These are phyloP conservation scores for Sphagnum contortum DNA, from an alignment of 225 moss, liverwort and hornwort genomes.

Conservation along the genomic window DNA sequence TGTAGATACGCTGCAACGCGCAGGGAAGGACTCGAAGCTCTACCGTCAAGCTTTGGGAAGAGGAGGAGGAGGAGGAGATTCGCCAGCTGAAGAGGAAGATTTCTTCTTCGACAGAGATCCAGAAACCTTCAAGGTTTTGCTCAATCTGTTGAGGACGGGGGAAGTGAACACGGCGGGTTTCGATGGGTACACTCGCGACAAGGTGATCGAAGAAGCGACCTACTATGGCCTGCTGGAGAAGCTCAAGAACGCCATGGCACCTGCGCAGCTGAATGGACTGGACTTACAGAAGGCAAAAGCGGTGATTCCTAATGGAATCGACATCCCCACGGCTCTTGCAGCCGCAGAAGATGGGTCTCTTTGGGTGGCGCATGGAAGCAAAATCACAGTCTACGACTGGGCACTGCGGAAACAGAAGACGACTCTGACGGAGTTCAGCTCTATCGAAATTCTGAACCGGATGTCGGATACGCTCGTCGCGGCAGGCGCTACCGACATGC, in stretches of 20 bases:
- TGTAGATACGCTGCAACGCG: slow-evolving; percentile 44
- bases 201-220: slow-evolving; percentile 53
- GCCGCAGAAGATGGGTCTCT: slow-evolving; percentile 54
- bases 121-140: slow-evolving; percentile 36
- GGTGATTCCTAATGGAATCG: slow-evolving; percentile 49
- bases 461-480: slow-evolving; percentile 37
- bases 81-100: slow-evolving; percentile 18
- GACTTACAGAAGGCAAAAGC: slow-evolving; percentile 58
- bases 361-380: slow-evolving; percentile 83
- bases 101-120: slow-evolving; percentile 78
- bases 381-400: slow-evolving; percentile 82
- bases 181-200: slow-evolving; percentile 16
- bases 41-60: slow-evolving; percentile 1
- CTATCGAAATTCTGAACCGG: slow-evolving; percentile 41
- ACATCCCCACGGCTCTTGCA: slow-evolving; percentile 47
- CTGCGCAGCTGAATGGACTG: slow-evolving; percentile 46
- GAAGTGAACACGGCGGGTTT: slow-evolving; percentile 18
- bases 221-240: slow-evolving; percentile 47
- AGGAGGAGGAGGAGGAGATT: neutral
- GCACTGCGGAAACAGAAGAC: slow-evolving; percentile 64
- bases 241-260: slow-evolving; percentile 28
- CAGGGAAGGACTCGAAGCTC: slow-evolving; percentile 34
- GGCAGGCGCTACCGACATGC: slow-evolving; percentile 58
- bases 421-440: slow-evolving; percentile 65
- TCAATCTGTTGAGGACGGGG: slow-evolving; percentile 51